Percentiles rank a stretch among this genome's conserved stretches.
These are phyloP conservation scores for Cryptococcus sp. DNA, from an alignment of 1,284 basidiomycete species.

Conservation along the genomic window DNA sequence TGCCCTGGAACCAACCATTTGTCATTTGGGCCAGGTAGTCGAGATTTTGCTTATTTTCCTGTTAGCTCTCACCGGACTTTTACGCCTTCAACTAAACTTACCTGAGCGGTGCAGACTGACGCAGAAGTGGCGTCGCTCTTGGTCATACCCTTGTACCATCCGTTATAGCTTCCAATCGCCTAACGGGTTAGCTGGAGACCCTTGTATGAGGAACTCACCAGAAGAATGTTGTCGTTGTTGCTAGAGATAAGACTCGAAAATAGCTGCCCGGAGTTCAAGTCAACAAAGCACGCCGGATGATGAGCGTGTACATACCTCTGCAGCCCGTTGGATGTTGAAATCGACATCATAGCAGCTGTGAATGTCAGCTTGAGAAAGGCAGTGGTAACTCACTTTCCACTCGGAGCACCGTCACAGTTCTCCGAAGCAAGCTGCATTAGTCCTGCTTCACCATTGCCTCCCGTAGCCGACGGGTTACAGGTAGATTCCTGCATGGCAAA, in stretches of 20 bases:
- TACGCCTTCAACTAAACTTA: background rate
- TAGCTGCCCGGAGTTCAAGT: conserved; percentile 9
- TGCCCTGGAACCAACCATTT: conserved; percentile 75
- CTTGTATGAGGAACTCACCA: conserved; percentile 17
- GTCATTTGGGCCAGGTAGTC: conserved; percentile 71
- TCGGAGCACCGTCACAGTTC: conserved; percentile 62
- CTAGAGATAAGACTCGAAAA: conserved; percentile 56
- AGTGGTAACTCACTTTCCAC: conserved; percentile 20
- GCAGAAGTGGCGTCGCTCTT: conserved; percentile 64
- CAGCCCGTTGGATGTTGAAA: conserved; percentile 60
- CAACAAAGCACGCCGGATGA: background rate
- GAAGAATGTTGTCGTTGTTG: conserved; percentile 64
- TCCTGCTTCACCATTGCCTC: conserved; percentile 78
- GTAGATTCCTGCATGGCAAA: conserved; percentile 80
- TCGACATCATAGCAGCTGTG: conserved; percentile 50
- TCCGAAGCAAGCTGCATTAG: conserved; percentile 79
- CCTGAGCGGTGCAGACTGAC: conserved; percentile 61
- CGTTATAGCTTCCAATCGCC: conserved; percentile 75
- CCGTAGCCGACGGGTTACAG: conserved; percentile 69
- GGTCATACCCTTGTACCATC: conserved; percentile 69
- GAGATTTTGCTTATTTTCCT: conserved; percentile 62
- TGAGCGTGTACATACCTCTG: conserved; percentile 26
- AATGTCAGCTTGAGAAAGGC: background rate
- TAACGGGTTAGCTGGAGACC: conserved; percentile 3
- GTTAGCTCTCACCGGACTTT: too few relatives aligned